These are phyloP conservation scores for Alternaria panax DNA, from an alignment of 2,329 filamentous ascomycete species.

Conservation along the genomic window DNA sequence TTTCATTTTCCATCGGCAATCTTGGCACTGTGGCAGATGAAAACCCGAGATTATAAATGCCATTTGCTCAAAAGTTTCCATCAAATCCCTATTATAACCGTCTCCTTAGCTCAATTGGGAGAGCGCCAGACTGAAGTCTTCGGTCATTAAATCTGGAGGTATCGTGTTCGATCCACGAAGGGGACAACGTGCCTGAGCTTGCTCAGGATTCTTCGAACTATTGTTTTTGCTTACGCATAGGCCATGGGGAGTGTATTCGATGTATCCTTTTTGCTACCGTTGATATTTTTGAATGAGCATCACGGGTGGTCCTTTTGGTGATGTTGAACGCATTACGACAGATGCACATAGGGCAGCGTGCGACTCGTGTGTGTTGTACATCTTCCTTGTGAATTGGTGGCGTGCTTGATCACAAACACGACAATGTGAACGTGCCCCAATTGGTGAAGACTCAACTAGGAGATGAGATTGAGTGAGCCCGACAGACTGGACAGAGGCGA, in stretches of 20 bases:
- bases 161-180: conserved; percentile 29
- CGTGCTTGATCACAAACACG: background rate
- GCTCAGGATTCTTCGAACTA: conserved; percentile 22
- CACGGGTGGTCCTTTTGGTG: background rate
- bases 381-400: background rate
- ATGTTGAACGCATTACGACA: fast-evolving
- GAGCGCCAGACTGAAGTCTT: conserved; percentile 31
- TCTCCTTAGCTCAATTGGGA: conserved; percentile 32
- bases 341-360: background rate
- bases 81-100: conserved; percentile 16
- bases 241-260: fast-evolving
- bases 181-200: conserved; percentile 26
- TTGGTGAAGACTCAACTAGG: background rate
- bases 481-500: background rate
- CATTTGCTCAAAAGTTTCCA: background rate
- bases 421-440: background rate
- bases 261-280: background rate
- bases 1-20: too few species aligned
- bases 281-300: background rate
- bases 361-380: background rate
- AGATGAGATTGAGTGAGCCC: background rate
- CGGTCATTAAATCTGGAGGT: conserved; percentile 28
- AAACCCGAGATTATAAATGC: background rate
- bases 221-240: background rate
- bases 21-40: too few species aligned